phyloP scores from a whole-genome alignment of 768 basidiomycete species.

The Tylopilus cervinicoccineus region DNA sequence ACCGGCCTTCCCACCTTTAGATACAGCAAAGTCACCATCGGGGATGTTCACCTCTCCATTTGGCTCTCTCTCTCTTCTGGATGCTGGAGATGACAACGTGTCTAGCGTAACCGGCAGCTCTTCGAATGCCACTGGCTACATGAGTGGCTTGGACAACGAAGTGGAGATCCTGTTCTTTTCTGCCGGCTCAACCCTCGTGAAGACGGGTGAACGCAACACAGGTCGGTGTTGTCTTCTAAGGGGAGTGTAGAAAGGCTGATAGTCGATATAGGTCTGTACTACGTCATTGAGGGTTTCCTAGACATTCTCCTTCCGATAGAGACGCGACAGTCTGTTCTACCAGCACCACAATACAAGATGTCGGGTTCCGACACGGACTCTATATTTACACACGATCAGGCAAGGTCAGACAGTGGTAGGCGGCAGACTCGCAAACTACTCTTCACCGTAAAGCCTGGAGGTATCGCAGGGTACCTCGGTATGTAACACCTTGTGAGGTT shows the following conservation, averaged over 20 bases:
- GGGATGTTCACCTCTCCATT: slow-evolving; percentile 61
- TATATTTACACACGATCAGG: slow-evolving; percentile 31
- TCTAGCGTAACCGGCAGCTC: slow-evolving; percentile 65
- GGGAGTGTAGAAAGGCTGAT: not conserved
- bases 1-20: slow-evolving; percentile 53
- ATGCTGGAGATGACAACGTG: slow-evolving; percentile 60
- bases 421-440: slow-evolving; percentile 58
- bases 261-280: slow-evolving; percentile 64
- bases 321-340: slow-evolving; percentile 1
- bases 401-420: slow-evolving; percentile 27
- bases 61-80: slow-evolving; percentile 68
- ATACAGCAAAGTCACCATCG: slow-evolving; percentile 30
- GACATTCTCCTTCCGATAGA: slow-evolving; percentile 75
- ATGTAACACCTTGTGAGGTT: slow-evolving; percentile 11
- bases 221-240: slow-evolving; percentile 44
- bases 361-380: slow-evolving; percentile 35
- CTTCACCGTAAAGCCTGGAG: slow-evolving; percentile 95
- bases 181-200: slow-evolving; percentile 80
- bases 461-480: slow-evolving; percentile 96
- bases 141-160: slow-evolving; percentile 90
- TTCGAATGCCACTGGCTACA: slow-evolving; percentile 46
- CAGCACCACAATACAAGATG: slow-evolving; percentile 16
- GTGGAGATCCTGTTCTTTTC: slow-evolving; percentile 94
- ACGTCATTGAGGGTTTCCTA: slow-evolving; percentile 93
- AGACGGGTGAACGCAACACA: slow-evolving; percentile 85